These are phyloP conservation scores for Suillus alpinus DNA, from an alignment of 768 basidiomycete species.

Conservation along the genomic window DNA sequence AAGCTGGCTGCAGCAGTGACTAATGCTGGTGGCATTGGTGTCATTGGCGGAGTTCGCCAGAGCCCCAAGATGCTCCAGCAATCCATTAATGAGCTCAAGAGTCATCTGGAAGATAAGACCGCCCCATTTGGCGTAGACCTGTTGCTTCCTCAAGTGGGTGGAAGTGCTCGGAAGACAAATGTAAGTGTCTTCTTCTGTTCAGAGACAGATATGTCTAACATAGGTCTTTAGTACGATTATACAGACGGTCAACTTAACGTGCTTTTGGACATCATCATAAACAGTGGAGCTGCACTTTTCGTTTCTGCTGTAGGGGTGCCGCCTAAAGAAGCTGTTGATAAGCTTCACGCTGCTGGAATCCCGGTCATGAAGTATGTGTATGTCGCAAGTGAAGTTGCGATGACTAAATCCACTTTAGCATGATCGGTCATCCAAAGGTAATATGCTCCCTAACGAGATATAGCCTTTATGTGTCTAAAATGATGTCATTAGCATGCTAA, in stretches of 20 bases:
- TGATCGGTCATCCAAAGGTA: conserved; percentile 86
- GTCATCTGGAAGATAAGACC: conserved; percentile 67
- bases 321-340: conserved; percentile 78
- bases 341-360: conserved; percentile 74
- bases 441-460: background rate
- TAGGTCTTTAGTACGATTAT: conserved; percentile 55
- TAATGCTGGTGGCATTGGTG: conserved; percentile 86
- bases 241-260: conserved; percentile 75
- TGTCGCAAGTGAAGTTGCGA: background rate
- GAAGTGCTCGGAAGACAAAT: conserved; percentile 82
- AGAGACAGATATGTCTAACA: background rate
- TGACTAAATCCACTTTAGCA: conserved; percentile 38
- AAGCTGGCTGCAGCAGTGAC: conserved; percentile 86
- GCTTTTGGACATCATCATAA: conserved; percentile 76
- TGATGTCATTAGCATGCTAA: conserved; percentile 52
- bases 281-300: conserved; percentile 69
- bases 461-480: conserved; percentile 2
- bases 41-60: conserved; percentile 80
- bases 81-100: conserved; percentile 71
- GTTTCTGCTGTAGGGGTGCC: conserved; percentile 86
- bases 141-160: conserved; percentile 78
- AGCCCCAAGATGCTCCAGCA: conserved; percentile 68
- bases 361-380: conserved; percentile 76
- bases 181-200: conserved; percentile 17
- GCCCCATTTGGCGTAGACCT: conserved; percentile 84